Base-by-base conservation (phyloP, 371 early-diverging fungal species). In the Mortierella sp. region DNA sequence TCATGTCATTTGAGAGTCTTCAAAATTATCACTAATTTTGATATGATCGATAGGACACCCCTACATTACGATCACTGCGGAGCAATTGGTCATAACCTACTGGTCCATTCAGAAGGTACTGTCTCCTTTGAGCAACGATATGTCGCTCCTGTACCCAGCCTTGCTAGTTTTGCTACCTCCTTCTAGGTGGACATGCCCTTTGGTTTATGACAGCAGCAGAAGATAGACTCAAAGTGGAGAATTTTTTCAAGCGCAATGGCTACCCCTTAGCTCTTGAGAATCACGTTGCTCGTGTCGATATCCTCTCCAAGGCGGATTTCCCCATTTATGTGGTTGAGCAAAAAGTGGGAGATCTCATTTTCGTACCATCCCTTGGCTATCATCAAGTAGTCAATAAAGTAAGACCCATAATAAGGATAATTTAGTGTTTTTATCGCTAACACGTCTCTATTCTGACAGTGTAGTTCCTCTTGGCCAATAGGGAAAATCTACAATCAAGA, bases 61-160 rank as follows among this genome's bases (percentile, higher is more conserved):
- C 59, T 72, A 2, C 83, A 83, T 57, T 67, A 79, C 19, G 83
- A 83, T 47, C 81, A 81, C 12, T 83, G 83, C 21, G 81, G 80
- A 37, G 77, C 81, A 28, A 70, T 83, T n/a, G 83, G 83, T 4
- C 83, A 83, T 43, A 83, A 83, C 47, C 53, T 83, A 43, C 81
- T 83, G 83, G 65, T 74, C 7, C 68, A 69, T 69, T 73, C 81
- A 9, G 74, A 68, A 28, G 48, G 62, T 18, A 21, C 50, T 50
- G 14, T 16, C 50, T 50, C 50, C 21, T 21, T 50, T 50, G 16
- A 16, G 6, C 50, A 21, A 50, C 21, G 50, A n/a, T 50, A n/a
- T 50, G 50, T n/a, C 50, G 14, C 16, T 14, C 5, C 50, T 50
- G 21, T 7, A 50, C 50, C 21, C 14, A n/a, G 50, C 21, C 50